Percentiles rank a stretch among this genome's conserved stretches.
Conservation (phyloP, 345 rosid species). For the Fremontodendron californicum region DNA sequence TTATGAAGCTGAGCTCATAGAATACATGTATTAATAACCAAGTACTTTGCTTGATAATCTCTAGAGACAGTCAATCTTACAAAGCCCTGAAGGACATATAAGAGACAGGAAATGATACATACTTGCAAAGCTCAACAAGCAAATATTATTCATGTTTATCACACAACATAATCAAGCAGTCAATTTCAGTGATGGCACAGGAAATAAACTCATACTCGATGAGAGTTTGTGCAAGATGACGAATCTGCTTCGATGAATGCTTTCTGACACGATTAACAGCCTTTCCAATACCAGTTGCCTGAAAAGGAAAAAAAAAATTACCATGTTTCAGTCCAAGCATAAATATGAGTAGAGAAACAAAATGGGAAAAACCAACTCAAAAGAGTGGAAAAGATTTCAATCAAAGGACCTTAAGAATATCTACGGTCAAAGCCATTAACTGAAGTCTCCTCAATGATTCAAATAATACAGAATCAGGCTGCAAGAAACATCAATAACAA, state of each 20-base stretch:
- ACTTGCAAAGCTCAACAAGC: not conserved
- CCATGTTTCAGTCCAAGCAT: conserved; percentile 16
- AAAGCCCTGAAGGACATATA: not conserved
- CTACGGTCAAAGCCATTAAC: conserved; percentile 71
- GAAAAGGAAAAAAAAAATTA: not conserved
- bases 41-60: not conserved
- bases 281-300: conserved; percentile 93
- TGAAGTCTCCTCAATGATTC: conserved; percentile 77
- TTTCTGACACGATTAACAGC: conserved; percentile 69
- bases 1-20: not conserved
- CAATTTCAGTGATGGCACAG: not conserved
- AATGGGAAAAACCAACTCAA: not conserved
- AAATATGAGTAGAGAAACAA: not conserved
- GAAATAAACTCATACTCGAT: conserved; percentile 50
- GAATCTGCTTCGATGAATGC: conserved; percentile 56
- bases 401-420: too few relatives aligned
- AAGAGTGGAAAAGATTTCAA: conserved; percentile 9
- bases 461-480: conserved; percentile 62
- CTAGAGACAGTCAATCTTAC: not conserved
- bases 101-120: not conserved
- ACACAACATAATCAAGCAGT: not conserved
- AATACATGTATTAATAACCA: not conserved
- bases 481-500: conserved; percentile 24
- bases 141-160: not conserved
- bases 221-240: conserved; percentile 56